These are phyloP conservation scores for Sungouiozyma intestinalis DNA, from an alignment of 805 yeast species.

Conservation along the genomic window DNA sequence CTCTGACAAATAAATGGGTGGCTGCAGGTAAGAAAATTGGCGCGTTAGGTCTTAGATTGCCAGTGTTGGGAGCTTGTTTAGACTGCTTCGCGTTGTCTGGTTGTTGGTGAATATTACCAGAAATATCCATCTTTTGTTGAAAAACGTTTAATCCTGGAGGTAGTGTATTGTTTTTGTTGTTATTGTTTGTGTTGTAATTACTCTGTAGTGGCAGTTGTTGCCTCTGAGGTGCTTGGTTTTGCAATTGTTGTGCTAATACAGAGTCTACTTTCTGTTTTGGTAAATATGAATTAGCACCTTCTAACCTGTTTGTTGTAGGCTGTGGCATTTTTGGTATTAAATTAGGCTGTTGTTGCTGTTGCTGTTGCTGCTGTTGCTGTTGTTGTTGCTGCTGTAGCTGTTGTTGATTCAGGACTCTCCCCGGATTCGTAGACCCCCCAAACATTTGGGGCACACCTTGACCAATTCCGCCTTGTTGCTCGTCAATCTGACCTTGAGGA, in stretches of 20 bases:
- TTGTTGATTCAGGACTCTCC: slow-evolving; percentile 18
- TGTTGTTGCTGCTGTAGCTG: slow-evolving; percentile 1
- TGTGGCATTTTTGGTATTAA: slow-evolving; percentile 10
- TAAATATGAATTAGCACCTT: slow-evolving; percentile 18
- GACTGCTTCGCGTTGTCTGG: neutral
- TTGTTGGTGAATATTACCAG: slow-evolving; percentile 11
- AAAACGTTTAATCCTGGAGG: slow-evolving; percentile 23
- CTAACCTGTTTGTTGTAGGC: slow-evolving; percentile 6
- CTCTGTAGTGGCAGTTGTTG: slow-evolving; percentile 2
- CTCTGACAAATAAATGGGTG: slow-evolving; percentile 40
- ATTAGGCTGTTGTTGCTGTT: slow-evolving; percentile 8
- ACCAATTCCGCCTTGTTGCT: slow-evolving; percentile 17
- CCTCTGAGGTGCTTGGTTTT: slow-evolving; percentile 2
- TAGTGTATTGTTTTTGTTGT: slow-evolving; percentile 5
- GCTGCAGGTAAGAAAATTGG: slow-evolving; percentile 22
- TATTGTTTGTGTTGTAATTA: neutral
- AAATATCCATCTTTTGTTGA: slow-evolving; percentile 11
- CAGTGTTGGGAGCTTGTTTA: slow-evolving; percentile 1
- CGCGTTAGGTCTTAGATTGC: slow-evolving; percentile 6
- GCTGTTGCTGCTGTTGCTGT: slow-evolving; percentile 1
- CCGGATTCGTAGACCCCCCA: slow-evolving; percentile 21
- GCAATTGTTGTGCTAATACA: slow-evolving; percentile 7
- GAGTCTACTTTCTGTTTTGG: slow-evolving; percentile 24
- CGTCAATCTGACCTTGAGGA: slow-evolving; percentile 16
- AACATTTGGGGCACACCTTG: slow-evolving; percentile 23